A percentile compares a stretch with the other conserved stretches of the same genome.
phyloP scores from a whole-genome alignment of 768 basidiomycete genomes.

The Postia placenta region DNA sequence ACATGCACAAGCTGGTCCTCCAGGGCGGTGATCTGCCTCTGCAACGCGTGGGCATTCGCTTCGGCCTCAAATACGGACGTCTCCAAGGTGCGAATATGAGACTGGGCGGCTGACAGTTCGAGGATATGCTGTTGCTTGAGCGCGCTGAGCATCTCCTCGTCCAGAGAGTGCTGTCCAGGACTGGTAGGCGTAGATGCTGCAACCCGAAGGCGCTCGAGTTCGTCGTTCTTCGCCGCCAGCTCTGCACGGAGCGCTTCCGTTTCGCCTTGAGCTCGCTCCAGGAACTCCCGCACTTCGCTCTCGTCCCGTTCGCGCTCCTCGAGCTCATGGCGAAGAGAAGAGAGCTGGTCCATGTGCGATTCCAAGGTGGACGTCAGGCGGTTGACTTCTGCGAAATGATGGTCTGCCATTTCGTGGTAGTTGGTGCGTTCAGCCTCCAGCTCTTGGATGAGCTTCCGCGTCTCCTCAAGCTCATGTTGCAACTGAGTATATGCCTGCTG shows the following conservation, averaged over 20 bases:
- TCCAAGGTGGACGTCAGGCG: conserved; percentile 39
- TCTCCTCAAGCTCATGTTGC: conserved; percentile 53
- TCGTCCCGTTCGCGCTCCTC: conserved; percentile 39
- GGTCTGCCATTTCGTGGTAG: conserved; percentile 49
- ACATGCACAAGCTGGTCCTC: conserved; percentile 59
- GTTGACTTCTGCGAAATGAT: conserved; percentile 53
- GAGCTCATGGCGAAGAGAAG: conserved; percentile 45
- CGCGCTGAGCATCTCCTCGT: conserved; percentile 68
- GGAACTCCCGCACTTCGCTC: conserved; percentile 59
- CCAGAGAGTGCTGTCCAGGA: conserved; percentile 45
- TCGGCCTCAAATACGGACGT: conserved; percentile 68
- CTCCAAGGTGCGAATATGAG: conserved; percentile 74
- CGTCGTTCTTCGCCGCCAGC: conserved; percentile 55
- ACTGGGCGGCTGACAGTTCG: conserved; percentile 75
- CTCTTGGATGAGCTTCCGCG: conserved; percentile 45
- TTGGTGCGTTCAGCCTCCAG: conserved; percentile 63
- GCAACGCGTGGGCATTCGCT: conserved; percentile 56
- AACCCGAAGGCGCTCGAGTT: conserved; percentile 54
- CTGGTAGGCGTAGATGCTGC: conserved; percentile 30
- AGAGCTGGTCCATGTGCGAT: conserved; percentile 48
- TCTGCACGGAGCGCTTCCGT: conserved; percentile 65
- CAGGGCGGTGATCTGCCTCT: conserved; percentile 58
- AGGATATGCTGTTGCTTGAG: conserved; percentile 72
- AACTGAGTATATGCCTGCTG: conserved; percentile 57
- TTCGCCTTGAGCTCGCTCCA: conserved; percentile 61